Percentiles rank a stretch among this genome's conserved stretches.
These are phyloP conservation scores for Rutstroemia sp. DNA, from an alignment of 2,329 filamentous ascomycete genomes.

Conservation along the genomic window DNA sequence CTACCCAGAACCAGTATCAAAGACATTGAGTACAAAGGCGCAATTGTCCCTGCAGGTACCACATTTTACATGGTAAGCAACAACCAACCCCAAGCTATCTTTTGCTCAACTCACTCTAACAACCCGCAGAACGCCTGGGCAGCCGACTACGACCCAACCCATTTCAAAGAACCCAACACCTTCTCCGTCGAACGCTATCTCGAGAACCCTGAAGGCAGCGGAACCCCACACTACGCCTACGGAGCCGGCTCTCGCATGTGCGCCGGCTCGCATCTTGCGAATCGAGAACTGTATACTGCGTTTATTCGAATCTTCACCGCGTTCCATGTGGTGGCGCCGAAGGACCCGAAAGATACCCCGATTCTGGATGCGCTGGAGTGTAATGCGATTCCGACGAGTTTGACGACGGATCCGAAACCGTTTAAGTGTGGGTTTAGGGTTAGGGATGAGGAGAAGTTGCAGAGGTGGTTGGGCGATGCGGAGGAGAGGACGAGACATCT, in stretches of 20 bases:
- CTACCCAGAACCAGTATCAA: constrained; percentile 66
- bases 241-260: constrained; percentile 59
- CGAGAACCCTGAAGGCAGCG: constrained; percentile 39
- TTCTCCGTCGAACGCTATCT: constrained; percentile 70
- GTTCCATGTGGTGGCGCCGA: constrained; percentile 45
- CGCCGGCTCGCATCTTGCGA: constrained; percentile 54
- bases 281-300: constrained; percentile 54
- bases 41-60: constrained; percentile 64
- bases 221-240: constrained; percentile 55
- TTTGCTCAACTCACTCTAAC: constrained; percentile 3
- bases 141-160: constrained; percentile 61
- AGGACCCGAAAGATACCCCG: constrained; percentile 39
- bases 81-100: background rate
- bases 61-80: constrained; percentile 44
- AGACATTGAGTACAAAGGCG: constrained; percentile 61
- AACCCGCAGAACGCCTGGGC: constrained; percentile 58
- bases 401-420: constrained; percentile 55
- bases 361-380: constrained; percentile 51
- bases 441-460: constrained; percentile 38
- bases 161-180: constrained; percentile 54
- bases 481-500: constrained; percentile 23
- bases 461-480: constrained; percentile 44
- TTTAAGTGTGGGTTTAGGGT: constrained; percentile 51
- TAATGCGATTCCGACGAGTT: constrained; percentile 46
- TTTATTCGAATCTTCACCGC: constrained; percentile 52